Percentiles rank a stretch among this genome's conserved stretches.
Conservation (phyloP, 106 monocot genomes). For the Dioscorea alata region DNA sequence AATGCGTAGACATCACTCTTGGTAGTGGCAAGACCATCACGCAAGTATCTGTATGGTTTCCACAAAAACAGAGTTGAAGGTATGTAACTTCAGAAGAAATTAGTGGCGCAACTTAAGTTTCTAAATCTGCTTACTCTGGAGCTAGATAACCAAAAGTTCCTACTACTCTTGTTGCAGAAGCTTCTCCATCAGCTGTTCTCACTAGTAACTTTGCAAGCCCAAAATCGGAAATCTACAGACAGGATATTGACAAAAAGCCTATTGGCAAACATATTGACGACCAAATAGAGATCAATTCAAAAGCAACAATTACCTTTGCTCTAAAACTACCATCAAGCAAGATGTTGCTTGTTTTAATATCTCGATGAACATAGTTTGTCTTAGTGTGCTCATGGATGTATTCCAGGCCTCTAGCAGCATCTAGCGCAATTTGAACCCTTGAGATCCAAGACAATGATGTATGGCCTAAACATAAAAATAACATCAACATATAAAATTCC, state of each 20-base stretch:
- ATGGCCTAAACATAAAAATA: slow-evolving; percentile 38
- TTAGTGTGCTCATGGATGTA: slow-evolving; percentile 98
- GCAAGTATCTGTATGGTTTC: slow-evolving; percentile 60
- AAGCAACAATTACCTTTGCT: slow-evolving; percentile 59
- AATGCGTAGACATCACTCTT: slow-evolving; percentile 99
- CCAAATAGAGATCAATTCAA: background rate
- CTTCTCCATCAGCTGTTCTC: slow-evolving; percentile 65
- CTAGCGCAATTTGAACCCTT: slow-evolving; percentile 89
- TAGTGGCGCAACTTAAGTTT: background rate
- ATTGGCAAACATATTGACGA: background rate
- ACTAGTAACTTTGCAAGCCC: slow-evolving; percentile 88
- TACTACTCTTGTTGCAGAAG: slow-evolving; percentile 83
- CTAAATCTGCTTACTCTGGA: slow-evolving; percentile 69
- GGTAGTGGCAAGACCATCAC: slow-evolving; percentile 87
- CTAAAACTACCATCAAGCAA: slow-evolving; percentile 77
- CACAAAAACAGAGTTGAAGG: background rate
- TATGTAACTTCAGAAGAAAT: background rate
- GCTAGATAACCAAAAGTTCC: slow-evolving; percentile 97
- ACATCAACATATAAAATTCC: background rate
- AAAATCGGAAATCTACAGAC: slow-evolving; percentile 89
- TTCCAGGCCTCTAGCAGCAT: slow-evolving; percentile 93
- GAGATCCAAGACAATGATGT: slow-evolving; percentile 95
- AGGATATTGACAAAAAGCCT: slow-evolving; percentile 5
- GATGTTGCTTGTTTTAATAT: slow-evolving; percentile 96
- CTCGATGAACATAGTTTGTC: slow-evolving; percentile 94